Percentiles rank a stretch among this genome's conserved stretches.
These are phyloP conservation scores for Blumeria hordei DNA, from an alignment of 2,329 filamentous ascomycete genomes.

Conservation along the genomic window DNA sequence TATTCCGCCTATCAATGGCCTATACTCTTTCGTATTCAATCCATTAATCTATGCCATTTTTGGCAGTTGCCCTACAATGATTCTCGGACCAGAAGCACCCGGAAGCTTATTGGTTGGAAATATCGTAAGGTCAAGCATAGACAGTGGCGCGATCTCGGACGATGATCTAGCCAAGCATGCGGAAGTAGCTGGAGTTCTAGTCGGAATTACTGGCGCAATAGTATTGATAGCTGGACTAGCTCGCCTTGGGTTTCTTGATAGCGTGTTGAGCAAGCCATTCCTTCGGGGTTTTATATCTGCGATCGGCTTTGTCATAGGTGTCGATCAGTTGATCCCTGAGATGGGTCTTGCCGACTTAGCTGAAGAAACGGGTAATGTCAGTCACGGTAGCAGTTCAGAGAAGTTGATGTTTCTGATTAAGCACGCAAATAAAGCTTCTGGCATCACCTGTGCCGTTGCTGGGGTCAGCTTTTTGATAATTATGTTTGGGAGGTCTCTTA, in stretches of 20 bases:
- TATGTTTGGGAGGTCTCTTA: constrained; percentile 53
- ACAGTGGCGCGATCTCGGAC: constrained; percentile 36
- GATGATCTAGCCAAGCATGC: constrained; percentile 46
- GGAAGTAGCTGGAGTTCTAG: constrained; percentile 66
- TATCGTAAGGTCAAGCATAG: constrained; percentile 57
- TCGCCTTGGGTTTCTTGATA: constrained; percentile 77
- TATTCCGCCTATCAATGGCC: constrained; percentile 74
- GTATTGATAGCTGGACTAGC: constrained; percentile 73
- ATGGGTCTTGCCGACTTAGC: constrained; percentile 50
- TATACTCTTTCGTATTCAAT: constrained; percentile 86
- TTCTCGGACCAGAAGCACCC: constrained; percentile 84
- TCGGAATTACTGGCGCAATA: constrained; percentile 66
- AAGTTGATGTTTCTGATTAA: constrained; percentile 60
- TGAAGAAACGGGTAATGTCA: constrained; percentile 33
- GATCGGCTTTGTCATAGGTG: constrained; percentile 85
- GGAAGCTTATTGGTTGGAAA: constrained; percentile 77
- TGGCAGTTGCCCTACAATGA: constrained; percentile 77
- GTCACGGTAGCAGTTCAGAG: constrained; percentile 65
- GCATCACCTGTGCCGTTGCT: constrained; percentile 52
- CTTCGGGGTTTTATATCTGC: constrained; percentile 89
- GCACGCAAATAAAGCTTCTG: constrained; percentile 42
- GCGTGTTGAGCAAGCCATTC: constrained; percentile 79
- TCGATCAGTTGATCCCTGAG: constrained; percentile 84
- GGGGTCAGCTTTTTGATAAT: constrained; percentile 64
- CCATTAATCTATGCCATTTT: constrained; percentile 78